Evolutionary conservation across 1,284 basidiomycete genomes (phyloP), one percentile per base, ranked within the genome.

Genomic region (Schizophyllum commune): DNA sequence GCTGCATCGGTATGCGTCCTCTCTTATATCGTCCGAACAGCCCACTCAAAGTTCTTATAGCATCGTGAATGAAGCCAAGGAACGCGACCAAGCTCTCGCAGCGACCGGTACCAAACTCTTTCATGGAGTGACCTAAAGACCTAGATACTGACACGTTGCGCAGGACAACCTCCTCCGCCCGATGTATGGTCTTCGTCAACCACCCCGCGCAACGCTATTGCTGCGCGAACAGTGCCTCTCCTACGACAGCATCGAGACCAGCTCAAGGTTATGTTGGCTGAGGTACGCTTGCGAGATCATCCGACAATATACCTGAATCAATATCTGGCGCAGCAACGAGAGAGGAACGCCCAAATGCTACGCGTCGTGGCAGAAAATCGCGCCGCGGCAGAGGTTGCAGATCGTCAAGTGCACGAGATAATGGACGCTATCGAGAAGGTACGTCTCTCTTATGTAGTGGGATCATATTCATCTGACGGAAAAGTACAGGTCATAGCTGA

Each of bases 41-140:
- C 5, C 5, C 5, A 2, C 27, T 27, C 27, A 27, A 27, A 2
- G 27, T 27, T 5, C 27, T 4, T 47, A 3, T 8, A 47, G 77
- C 9, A 81, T 89, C 9, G 83, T 91, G 0, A 82, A 77, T 4
- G 88, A 89, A 55, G 88, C 87, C 0, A 82, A 85, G n/a, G 78
- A 81, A n/a, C 77, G 85, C 32, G 84, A 84, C 17, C 39, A 47
- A 17, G 17, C 39, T 3, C 39, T 47, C 39, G 39, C 39, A 13
- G 39, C 39, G 17, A 13, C 39, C 3, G 39, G 39, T 47, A 47
- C n/a, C n/a, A n/a, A 13, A 13, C 13, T 39, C 6, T 39, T 13
- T 6, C 34, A 39, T 39, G 34, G 6, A 39, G 7, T 39, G 34
- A 13, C 34, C 13, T 6, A 39, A 39, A 13, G 6, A 13, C 34